phyloP scores from a whole-genome alignment of 2,329 filamentous ascomycete genomes.

The Alternaria tenuissima region DNA sequence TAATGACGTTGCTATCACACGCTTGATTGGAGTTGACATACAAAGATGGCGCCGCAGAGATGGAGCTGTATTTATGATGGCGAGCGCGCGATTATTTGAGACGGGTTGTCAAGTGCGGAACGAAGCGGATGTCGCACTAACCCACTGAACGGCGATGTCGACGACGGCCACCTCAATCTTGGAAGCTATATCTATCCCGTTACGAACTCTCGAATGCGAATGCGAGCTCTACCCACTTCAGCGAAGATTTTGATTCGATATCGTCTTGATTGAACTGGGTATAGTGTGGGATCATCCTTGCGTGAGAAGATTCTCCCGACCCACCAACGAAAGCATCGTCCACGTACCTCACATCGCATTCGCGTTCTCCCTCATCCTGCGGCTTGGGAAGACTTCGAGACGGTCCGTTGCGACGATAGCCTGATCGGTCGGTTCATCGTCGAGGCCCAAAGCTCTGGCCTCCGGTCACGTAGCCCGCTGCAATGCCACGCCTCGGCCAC shows the following conservation, averaged over 20 bases:
- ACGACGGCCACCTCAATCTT: neutral
- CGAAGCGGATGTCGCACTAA: neutral
- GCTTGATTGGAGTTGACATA: neutral
- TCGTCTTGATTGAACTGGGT: conserved; percentile 3
- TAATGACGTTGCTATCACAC: neutral
- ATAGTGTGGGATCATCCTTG: conserved; percentile 15
- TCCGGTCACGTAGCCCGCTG: conserved; percentile 13
- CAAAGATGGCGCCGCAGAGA: neutral
- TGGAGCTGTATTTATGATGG: neutral
- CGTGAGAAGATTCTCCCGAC: conserved; percentile 7
- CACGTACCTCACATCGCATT: conserved; percentile 16
- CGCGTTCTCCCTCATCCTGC: conserved; percentile 14
- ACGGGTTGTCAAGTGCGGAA: neutral
- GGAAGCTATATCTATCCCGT: neutral
- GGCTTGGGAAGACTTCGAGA: conserved; percentile 6
- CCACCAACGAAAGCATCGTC: conserved; percentile 15
- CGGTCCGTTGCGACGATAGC: conserved; percentile 11
- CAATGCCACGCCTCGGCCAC: conserved; percentile 49
- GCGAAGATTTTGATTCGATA: neutral
- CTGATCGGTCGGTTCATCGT: conserved; percentile 15
- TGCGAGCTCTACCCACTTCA: conserved; percentile 15
- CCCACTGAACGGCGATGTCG: neutral
- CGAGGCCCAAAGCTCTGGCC: conserved; percentile 16
- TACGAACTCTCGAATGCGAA: conserved; percentile 17
- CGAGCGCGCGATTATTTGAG: neutral